Evolutionary conservation across 2,329 filamentous ascomycete species (phyloP).

Genomic region (Trichoderma sp.): DNA sequence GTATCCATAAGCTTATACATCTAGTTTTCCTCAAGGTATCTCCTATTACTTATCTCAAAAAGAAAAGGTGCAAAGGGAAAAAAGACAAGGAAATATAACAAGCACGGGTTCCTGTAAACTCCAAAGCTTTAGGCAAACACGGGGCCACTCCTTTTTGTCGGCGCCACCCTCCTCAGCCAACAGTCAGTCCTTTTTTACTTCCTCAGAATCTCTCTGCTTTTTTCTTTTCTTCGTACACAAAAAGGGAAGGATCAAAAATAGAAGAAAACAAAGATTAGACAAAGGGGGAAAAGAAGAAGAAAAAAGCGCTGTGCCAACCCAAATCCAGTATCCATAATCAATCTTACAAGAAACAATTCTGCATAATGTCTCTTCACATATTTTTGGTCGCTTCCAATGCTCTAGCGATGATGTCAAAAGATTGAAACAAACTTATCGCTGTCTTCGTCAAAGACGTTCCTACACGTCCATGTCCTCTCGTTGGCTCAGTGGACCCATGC

Average conservation of each 20-base stretch:
- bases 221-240: constrained; percentile 3
- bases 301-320: constrained; percentile 21
- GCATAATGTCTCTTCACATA: not conserved
- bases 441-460: constrained; percentile 19
- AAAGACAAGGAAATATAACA: not conserved
- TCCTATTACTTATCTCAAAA: not conserved
- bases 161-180: not conserved
- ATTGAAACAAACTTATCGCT: not conserved
- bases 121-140: constrained; percentile 13
- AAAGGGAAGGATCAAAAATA: not conserved
- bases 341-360: constrained; percentile 12
- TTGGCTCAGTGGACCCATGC: constrained; percentile 48
- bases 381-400: not conserved
- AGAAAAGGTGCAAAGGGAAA: not conserved
- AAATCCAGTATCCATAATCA: not conserved
- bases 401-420: not conserved
- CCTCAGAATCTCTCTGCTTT: not conserved
- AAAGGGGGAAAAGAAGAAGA: not conserved
- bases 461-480: constrained; percentile 24
- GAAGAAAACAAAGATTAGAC: not conserved
- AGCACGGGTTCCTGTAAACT: constrained; percentile 6
- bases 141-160: not conserved
- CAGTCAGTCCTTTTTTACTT: not conserved
- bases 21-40: constrained; percentile 7
- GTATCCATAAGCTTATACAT: constrained; percentile 23